A percentile compares a stretch with the other conserved stretches of the same genome.
phyloP scores from a whole-genome alignment of 192 early-diverging fungal species.

The Linnemannia elongata region DNA sequence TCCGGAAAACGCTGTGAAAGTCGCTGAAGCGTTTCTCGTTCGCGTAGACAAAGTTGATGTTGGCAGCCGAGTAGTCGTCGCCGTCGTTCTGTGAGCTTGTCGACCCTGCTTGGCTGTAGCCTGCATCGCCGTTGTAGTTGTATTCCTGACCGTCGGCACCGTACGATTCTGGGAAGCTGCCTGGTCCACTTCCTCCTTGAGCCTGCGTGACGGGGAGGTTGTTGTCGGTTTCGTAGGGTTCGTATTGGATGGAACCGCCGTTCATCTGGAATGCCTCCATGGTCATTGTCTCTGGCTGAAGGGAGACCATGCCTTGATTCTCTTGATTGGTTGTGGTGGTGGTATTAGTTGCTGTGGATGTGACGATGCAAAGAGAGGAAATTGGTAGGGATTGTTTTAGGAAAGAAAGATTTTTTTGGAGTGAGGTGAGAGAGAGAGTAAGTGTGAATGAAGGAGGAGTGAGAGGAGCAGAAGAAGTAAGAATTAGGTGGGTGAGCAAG shows the following conservation, averaged over 20 bases:
- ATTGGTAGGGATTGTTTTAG: not conserved
- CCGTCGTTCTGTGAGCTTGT: slow-evolving; percentile 15
- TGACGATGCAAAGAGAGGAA: not conserved
- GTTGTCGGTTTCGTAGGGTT: slow-evolving; percentile 13
- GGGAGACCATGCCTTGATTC: slow-evolving; percentile 18
- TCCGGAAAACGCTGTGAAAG: slow-evolving; percentile 66
- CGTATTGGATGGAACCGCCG: slow-evolving; percentile 1
- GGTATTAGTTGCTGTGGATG: not conserved
- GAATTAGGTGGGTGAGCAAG: slow-evolving; percentile 6
- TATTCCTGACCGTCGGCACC: not conserved
- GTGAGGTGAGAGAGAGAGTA: not conserved
- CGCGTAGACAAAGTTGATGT: slow-evolving; percentile 42
- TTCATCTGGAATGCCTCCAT: slow-evolving; percentile 47
- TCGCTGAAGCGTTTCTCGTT: slow-evolving; percentile 61
- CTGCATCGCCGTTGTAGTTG: not conserved
- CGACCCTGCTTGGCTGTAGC: not conserved
- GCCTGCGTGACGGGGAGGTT: not conserved
- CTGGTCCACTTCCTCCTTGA: slow-evolving; percentile 1
- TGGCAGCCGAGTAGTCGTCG: not conserved
- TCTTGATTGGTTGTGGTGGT: not conserved
- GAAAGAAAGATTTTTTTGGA: not conserved
- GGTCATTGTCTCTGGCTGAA: slow-evolving; percentile 39
- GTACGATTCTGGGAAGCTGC: slow-evolving; percentile 25
- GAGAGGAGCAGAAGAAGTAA: not conserved
- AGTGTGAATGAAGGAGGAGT: not conserved